Percentiles rank a stretch among this genome's conserved stretches.
These are phyloP conservation scores for Xerocomus nothofagi DNA, from an alignment of 1,284 basidiomycete genomes.

Conservation along the genomic window DNA sequence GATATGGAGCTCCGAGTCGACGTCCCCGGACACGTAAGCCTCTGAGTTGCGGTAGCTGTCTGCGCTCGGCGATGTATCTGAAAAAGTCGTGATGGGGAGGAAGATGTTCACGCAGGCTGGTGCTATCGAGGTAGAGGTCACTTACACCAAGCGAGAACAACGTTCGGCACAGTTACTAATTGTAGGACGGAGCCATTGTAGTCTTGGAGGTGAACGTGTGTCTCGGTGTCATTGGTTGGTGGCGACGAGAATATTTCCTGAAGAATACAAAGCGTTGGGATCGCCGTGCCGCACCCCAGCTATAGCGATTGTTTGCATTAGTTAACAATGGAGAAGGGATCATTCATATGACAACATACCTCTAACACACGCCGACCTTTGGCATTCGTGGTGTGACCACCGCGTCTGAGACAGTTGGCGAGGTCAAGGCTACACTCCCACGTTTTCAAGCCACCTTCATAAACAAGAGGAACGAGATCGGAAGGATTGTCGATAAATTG, in stretches of 20 bases:
- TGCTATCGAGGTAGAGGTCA: constrained; percentile 30
- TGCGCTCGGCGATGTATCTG: constrained; percentile 31
- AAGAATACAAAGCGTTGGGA: constrained; percentile 80
- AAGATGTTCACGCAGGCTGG: background rate
- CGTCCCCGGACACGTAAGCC: background rate
- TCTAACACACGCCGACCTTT: constrained; percentile 60
- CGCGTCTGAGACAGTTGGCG: constrained; percentile 53
- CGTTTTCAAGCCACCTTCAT: constrained; percentile 96
- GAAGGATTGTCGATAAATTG: constrained; percentile 79
- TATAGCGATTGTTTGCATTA: background rate
- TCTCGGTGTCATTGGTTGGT: constrained; percentile 32
- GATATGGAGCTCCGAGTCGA: constrained; percentile 54
- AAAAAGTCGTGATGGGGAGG: background rate
- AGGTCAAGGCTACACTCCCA: constrained; percentile 97
- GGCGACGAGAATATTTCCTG: constrained; percentile 53
- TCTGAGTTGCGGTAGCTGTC: constrained; percentile 19
- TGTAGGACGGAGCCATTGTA: constrained; percentile 86
- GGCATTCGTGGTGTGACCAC: constrained; percentile 23
- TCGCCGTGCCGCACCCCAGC: constrained; percentile 92
- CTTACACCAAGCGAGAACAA: constrained; percentile 85
- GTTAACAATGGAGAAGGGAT: background rate
- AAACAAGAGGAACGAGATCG: constrained; percentile 89
- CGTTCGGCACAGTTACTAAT: constrained; percentile 86
- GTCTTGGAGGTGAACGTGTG: constrained; percentile 86
- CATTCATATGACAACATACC: constrained; percentile 39